Percentiles rank a stretch among this genome's conserved stretches.
These are phyloP conservation scores for Raffaelea ambrosiae DNA, from an alignment of 2,329 filamentous ascomycete genomes.

Conservation along the genomic window DNA sequence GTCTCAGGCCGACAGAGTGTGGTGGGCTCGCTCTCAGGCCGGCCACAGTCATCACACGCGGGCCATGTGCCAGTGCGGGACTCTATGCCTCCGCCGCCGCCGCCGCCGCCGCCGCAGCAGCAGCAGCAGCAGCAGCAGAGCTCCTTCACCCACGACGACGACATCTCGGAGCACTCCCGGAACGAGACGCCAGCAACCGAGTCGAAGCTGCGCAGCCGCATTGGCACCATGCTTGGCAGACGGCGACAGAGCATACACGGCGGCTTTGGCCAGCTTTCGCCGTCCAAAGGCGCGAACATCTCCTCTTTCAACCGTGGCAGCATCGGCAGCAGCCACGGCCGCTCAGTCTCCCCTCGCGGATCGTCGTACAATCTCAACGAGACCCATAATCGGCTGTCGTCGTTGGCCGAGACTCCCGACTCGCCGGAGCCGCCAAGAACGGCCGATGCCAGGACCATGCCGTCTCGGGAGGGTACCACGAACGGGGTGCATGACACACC, in stretches of 20 bases:
- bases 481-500: constrained; percentile 10
- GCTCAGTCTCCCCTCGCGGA: constrained; percentile 45
- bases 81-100: too few relatives aligned
- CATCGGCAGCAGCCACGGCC: constrained; percentile 52
- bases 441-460: constrained; percentile 14
- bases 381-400: constrained; percentile 42
- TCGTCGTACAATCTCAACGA: constrained; percentile 53
- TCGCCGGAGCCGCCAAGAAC: constrained; percentile 22
- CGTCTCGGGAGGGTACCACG: background rate
- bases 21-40: background rate
- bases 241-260: constrained; percentile 59
- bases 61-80: too few relatives aligned
- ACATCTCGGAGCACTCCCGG: constrained; percentile 35
- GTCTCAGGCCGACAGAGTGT: constrained; percentile 16
- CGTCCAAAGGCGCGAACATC: constrained; percentile 34
- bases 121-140: constrained; percentile 1
- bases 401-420: constrained; percentile 49
- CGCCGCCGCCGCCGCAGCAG: background rate
- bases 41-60: constrained; percentile 1
- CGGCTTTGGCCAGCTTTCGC: constrained; percentile 50
- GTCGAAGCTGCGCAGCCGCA: constrained; percentile 51
- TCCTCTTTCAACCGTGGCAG: constrained; percentile 46
- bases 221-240: constrained; percentile 62
- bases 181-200: constrained; percentile 35
- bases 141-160: constrained; percentile 19